A percentile compares a stretch with the other conserved stretches of the same genome.
These are phyloP conservation scores for Echinosophora koreensis DNA, from an alignment of 306 rosid species.

Conservation along the genomic window DNA sequence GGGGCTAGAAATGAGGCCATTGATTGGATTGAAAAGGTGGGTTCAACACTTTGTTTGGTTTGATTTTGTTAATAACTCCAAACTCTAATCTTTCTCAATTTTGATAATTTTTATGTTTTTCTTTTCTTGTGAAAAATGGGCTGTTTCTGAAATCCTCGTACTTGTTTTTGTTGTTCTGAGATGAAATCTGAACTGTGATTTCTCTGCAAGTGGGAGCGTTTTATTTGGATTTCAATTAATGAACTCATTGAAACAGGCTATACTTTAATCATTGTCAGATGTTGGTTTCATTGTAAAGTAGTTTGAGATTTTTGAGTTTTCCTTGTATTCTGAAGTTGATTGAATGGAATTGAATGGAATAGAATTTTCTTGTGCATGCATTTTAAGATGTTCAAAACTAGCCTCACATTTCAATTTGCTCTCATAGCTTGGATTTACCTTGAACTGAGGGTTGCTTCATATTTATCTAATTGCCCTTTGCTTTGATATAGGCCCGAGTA, in stretches of 20 bases:
- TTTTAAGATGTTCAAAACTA: conserved; percentile 16
- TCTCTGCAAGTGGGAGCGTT: not conserved
- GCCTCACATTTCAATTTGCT: not conserved
- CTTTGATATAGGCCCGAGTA: conserved; percentile 65
- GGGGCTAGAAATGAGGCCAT: conserved; percentile 75
- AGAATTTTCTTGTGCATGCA: not conserved
- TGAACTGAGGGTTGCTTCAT: conserved; percentile 7
- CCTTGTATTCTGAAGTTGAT: conserved; percentile 20
- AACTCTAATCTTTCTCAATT: conserved; percentile 35
- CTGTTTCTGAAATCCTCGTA: conserved; percentile 4
- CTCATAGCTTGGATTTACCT: conserved; percentile 1
- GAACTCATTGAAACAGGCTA: not conserved
- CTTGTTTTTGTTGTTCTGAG: conserved; percentile 39
- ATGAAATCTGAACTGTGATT: conserved; percentile 23
- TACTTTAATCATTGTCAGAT: not conserved
- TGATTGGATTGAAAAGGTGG: conserved; percentile 92
- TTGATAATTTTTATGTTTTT: conserved; percentile 2
- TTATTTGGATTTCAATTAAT: conserved; percentile 29
- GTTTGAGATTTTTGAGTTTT: conserved; percentile 32
- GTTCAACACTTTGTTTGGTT: conserved; percentile 40
- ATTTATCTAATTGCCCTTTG: conserved; percentile 29
- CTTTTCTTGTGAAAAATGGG: not conserved
- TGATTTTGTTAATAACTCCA: conserved; percentile 23
- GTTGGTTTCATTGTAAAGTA: conserved; percentile 28
- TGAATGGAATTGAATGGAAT: conserved; percentile 18